Percentiles rank a stretch among this genome's conserved stretches.
phyloP scores from a whole-genome alignment of 148 eudicot species.

The Nepenthes mirabilis region DNA sequence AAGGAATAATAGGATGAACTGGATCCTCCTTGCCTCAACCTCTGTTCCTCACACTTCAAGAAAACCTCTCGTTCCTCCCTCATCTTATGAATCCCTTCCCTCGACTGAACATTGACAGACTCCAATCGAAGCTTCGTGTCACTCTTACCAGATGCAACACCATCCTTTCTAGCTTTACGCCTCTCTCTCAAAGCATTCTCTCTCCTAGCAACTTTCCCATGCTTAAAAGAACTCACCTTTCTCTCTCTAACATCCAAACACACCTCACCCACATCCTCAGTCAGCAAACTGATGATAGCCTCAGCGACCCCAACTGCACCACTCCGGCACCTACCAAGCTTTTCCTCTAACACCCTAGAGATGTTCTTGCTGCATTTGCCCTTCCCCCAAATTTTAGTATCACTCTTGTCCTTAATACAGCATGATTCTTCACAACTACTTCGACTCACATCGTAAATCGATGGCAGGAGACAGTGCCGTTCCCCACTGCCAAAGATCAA shows the following conservation, averaged over 20 bases:
- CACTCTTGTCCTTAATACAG: conserved; percentile 13
- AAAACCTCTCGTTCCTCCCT: conserved; percentile 20
- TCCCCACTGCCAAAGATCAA: conserved; percentile 26
- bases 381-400: conserved; percentile 10
- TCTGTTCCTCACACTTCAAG: conserved; percentile 19
- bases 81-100: conserved; percentile 21
- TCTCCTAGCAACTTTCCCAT: conserved; percentile 18
- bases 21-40: conserved; percentile 40
- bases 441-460: conserved; percentile 25
- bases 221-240: conserved; percentile 15
- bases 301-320: conserved; percentile 46
- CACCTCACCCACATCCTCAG: conserved; percentile 41
- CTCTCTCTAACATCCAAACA: conserved; percentile 27
- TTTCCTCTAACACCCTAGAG: conserved; percentile 22
- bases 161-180: conserved; percentile 16
- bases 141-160: conserved; percentile 12
- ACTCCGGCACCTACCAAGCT: background rate
- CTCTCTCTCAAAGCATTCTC: conserved; percentile 15
- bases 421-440: conserved; percentile 19
- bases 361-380: conserved; percentile 20
- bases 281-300: conserved; percentile 64
- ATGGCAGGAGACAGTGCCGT: conserved; percentile 11
- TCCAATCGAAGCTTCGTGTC: conserved; percentile 16
- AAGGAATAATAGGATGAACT: conserved; percentile 56
- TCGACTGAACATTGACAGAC: conserved; percentile 10